Evolutionary conservation across 2,329 filamentous ascomycete genomes (phyloP).

Genomic region (Teratosphaeria zuluensis): DNA sequence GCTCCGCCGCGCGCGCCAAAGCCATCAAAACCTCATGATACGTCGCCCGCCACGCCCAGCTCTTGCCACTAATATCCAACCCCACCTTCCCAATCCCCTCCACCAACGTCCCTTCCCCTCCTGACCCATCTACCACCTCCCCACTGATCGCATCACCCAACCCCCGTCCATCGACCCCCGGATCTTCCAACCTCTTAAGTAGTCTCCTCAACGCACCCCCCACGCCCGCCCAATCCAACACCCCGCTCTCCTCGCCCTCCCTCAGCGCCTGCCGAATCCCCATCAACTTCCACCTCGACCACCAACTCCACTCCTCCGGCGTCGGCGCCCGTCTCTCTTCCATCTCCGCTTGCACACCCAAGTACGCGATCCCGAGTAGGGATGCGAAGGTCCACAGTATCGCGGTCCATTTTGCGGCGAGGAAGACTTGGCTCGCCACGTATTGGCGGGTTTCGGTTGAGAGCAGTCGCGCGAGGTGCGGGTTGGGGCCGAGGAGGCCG

Average conservation of each 20-base stretch:
- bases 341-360: constrained; percentile 61
- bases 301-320: constrained; percentile 69
- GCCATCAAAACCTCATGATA: constrained; percentile 79
- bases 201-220: constrained; percentile 51
- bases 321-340: constrained; percentile 70
- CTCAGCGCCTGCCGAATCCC: constrained; percentile 44
- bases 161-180: constrained; percentile 56
- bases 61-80: constrained; percentile 63
- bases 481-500: constrained; percentile 11
- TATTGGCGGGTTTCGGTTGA: constrained; percentile 68
- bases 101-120: constrained; percentile 24
- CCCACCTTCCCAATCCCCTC: constrained; percentile 47
- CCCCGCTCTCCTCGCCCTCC: constrained; percentile 47
- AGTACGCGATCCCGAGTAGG: constrained; percentile 51
- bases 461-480: constrained; percentile 54
- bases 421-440: constrained; percentile 59
- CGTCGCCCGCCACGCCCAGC: constrained; percentile 73
- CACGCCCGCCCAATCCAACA: constrained; percentile 61
- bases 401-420: constrained; percentile 58
- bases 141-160: constrained; percentile 28
- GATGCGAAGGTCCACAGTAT: constrained; percentile 55
- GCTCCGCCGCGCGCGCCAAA: constrained; percentile 65
- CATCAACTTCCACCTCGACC: constrained; percentile 59
- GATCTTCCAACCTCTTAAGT: constrained; percentile 60
- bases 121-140: constrained; percentile 28